These are phyloP conservation scores for Gyromitra esculenta DNA, from an alignment of 2,329 filamentous ascomycete species.

Conservation along the genomic window DNA sequence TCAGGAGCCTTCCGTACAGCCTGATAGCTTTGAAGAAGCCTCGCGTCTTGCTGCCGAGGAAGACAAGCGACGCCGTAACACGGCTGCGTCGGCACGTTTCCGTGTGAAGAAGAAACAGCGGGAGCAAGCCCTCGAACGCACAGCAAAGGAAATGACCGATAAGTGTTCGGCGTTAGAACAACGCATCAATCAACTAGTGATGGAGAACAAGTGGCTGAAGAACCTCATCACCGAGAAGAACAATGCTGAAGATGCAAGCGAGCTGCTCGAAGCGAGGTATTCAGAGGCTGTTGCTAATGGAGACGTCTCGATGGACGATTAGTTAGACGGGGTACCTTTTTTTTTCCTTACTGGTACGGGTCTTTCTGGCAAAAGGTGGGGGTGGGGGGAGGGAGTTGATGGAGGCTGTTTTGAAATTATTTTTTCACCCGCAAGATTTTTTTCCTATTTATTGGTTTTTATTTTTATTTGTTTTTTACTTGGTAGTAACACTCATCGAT, in stretches of 20 bases:
- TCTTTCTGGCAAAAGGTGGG: conserved; percentile 35
- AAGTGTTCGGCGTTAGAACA: conserved; percentile 78
- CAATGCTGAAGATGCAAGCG: conserved; percentile 43
- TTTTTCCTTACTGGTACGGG: conserved; percentile 31
- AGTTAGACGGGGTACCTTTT: conserved; percentile 12
- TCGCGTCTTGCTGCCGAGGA: conserved; percentile 82
- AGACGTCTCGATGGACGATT: conserved; percentile 15
- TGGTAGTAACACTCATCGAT: background rate
- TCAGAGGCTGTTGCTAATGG: conserved; percentile 43
- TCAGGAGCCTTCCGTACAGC: conserved; percentile 54
- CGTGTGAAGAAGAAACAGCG: conserved; percentile 96
- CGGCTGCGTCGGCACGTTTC: conserved; percentile 89
- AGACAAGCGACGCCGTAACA: conserved; percentile 89
- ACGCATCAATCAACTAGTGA: conserved; percentile 49
- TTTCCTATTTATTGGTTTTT: conserved; percentile 6
- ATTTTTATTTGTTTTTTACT: conserved; percentile 14
- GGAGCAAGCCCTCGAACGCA: conserved; percentile 83
- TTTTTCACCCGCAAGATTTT: background rate
- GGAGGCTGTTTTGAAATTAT: conserved; percentile 33
- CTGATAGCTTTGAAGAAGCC: conserved; percentile 71
- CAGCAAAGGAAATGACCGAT: conserved; percentile 82
- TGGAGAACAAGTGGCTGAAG: conserved; percentile 61
- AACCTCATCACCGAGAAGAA: conserved; percentile 85
- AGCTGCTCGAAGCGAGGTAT: conserved; percentile 42
- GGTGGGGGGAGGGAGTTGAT: conserved; percentile 41